A percentile compares a stretch with the other conserved stretches of the same genome.
These are phyloP conservation scores for Corymbia calophylla DNA, from an alignment of 441 rosid species.

Conservation along the genomic window DNA sequence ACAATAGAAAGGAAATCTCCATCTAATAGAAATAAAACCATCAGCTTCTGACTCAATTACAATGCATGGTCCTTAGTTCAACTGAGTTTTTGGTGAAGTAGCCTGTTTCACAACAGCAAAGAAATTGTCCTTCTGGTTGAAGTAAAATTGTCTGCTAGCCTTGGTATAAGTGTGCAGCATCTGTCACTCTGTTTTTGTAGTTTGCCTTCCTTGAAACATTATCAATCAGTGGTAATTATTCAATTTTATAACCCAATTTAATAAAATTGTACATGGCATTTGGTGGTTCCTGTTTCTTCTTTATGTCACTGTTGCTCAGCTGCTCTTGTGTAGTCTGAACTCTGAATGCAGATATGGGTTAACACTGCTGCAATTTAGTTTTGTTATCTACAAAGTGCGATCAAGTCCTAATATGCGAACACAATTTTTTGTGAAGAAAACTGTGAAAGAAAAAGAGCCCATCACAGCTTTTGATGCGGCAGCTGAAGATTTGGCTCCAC, in stretches of 20 bases:
- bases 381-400: not conserved
- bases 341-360: not conserved
- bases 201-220: not conserved
- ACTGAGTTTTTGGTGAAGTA: not conserved
- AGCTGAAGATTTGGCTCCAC: not conserved
- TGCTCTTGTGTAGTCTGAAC: not conserved
- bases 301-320: not conserved
- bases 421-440: not conserved
- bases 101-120: not conserved
- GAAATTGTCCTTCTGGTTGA: not conserved
- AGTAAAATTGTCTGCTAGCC: not conserved
- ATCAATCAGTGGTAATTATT: not conserved
- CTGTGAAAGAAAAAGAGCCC: not conserved
- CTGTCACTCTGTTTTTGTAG: not conserved
- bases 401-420: not conserved
- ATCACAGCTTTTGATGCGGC: not conserved
- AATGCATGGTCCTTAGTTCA: not conserved
- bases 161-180: not conserved
- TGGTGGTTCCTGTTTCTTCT: not conserved
- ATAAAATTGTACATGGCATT: not conserved
- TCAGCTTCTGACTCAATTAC: not conserved
- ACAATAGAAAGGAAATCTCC: not conserved
- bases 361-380: not conserved
- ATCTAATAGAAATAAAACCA: not conserved
- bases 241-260: not conserved